Evolutionary conservation across 805 yeast species (phyloP), one percentile per base, ranked within the genome.

Genomic region (Metschnikowia continentalis): DNA sequence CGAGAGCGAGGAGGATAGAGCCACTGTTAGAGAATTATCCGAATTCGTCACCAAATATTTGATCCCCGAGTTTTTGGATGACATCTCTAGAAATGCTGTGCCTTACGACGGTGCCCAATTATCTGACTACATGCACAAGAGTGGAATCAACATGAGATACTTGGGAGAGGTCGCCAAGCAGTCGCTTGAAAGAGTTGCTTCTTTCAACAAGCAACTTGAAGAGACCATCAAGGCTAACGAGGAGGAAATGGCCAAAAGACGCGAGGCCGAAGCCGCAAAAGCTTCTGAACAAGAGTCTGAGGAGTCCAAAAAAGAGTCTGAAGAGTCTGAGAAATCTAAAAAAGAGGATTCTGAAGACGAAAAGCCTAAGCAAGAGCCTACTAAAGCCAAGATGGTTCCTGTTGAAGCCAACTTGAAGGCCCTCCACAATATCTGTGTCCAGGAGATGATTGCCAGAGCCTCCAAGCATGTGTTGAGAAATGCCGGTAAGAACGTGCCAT

Each of bases 131-230:
- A 68, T 92, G 69, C 99, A 94, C 68, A 80, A 79, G 55, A 74
- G 76, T 49, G 99, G 99, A 75, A 83, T 92, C 66, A 91, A 90
- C 67, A 65, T 91, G 69, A 86, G 98, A 72, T 92, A 92, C 64
- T 76, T 92, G 61, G 97, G 97, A 53, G 67, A 62, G 15, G 63
- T 88, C 56, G 83, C 83, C 20, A 61, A 65, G 33, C 61, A 66
- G 47, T 64, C 68, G 48, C 26, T 58, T n/a, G 47, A 33, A 4
- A 64, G 57, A 49, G 65, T 57, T 33, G 57, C 49, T 6, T 56
- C 51, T 3, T 46, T 42, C 37, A 46, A 53, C 35, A 30, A 48
- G 11, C 55, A 51, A 23, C 51, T 59, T 11, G 59, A 62, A 39
- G 49, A 62, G 43, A 61, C 64, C 38, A 56, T 65, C 46, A 59